phyloP scores from a whole-genome alignment of 805 yeast genomes.

The Wickerhamiella alocasiicola region DNA sequence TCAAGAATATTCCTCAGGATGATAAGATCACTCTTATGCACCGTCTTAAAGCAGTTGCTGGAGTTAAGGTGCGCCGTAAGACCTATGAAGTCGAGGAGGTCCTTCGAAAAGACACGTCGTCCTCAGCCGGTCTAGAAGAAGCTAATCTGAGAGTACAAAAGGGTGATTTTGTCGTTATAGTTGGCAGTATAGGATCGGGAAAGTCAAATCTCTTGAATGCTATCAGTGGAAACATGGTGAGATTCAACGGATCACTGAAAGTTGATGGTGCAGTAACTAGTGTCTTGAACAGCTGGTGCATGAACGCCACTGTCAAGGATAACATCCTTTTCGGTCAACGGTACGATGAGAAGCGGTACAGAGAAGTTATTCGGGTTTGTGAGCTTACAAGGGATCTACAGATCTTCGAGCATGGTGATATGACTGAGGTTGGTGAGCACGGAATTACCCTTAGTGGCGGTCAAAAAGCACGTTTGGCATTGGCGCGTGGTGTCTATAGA shows the following conservation, averaged over 20 bases:
- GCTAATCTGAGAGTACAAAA: constrained; percentile 38
- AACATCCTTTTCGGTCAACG: constrained; percentile 59
- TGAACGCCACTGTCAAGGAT: constrained; percentile 62
- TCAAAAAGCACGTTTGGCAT: constrained; percentile 73
- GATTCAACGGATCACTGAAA: constrained; percentile 38
- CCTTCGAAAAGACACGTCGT: neutral
- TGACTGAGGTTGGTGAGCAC: constrained; percentile 69
- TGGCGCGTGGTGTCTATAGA: constrained; percentile 72
- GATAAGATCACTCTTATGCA: neutral
- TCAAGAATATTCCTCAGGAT: neutral
- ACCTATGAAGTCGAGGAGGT: neutral
- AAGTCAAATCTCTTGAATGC: constrained; percentile 64
- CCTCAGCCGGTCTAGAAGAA: neutral
- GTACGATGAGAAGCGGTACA: constrained; percentile 40
- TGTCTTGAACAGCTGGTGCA: constrained; percentile 73
- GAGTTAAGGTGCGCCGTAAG: neutral
- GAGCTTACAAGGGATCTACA: constrained; percentile 50
- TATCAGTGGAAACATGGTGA: constrained; percentile 57
- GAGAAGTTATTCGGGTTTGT: constrained; percentile 47
- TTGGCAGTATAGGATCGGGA: constrained; percentile 77
- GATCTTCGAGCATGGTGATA: constrained; percentile 13
- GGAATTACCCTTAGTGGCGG: constrained; percentile 87
- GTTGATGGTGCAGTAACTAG: constrained; percentile 41
- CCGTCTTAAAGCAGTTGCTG: neutral
- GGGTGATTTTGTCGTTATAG: constrained; percentile 63